Percentiles rank a stretch among this genome's conserved stretches.
Conservation (phyloP, 495 filamentous ascomycete species). For the Aspergillus nidulans region DNA sequence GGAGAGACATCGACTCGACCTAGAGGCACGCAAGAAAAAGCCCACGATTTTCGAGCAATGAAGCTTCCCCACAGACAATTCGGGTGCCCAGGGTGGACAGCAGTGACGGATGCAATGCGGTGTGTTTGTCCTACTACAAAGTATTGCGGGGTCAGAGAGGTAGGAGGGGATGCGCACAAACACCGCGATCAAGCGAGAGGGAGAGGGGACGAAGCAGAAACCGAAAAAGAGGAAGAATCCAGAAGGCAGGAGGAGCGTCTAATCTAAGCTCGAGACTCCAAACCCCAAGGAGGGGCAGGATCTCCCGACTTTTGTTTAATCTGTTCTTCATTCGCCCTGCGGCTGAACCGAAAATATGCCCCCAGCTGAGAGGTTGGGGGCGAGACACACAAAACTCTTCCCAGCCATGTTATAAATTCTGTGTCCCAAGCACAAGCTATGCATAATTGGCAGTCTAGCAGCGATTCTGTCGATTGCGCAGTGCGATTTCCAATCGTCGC, state of each 20-base stretch:
- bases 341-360: constrained; percentile 10
- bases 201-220: constrained; percentile 13
- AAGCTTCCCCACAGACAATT: background rate
- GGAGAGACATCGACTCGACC: constrained; percentile 38
- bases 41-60: background rate
- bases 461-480: background rate
- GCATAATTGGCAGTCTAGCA: background rate
- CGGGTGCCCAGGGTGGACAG: background rate
- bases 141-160: background rate
- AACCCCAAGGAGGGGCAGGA: constrained; percentile 3
- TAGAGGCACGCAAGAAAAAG: constrained; percentile 15
- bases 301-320: background rate
- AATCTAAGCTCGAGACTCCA: background rate
- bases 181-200: constrained; percentile 1
- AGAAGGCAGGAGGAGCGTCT: constrained; percentile 15
- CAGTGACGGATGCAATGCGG: background rate
- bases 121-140: constrained; percentile 1
- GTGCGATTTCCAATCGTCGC: background rate
- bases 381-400: background rate
- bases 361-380: constrained; percentile 1
- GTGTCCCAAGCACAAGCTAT: background rate
- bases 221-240: constrained; percentile 20
- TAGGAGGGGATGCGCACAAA: background rate
- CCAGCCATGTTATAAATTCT: background rate
- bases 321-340: background rate